Conservation (phyloP, 306 rosid species). For the Vachellia pachyceras region DNA sequence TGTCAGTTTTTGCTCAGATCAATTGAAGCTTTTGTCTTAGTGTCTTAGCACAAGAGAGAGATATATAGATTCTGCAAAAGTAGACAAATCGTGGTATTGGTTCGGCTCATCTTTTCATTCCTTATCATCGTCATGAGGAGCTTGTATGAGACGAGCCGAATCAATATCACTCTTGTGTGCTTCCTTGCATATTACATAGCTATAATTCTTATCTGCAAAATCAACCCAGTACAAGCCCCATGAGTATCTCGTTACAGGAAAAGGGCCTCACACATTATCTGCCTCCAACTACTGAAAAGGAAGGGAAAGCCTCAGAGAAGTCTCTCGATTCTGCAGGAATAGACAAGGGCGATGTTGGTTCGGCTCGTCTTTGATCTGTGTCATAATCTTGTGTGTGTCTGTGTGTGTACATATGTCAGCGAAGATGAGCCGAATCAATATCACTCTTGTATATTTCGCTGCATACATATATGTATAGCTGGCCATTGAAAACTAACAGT, state of each 20-base stretch:
- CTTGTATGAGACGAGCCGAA: conserved; percentile 59
- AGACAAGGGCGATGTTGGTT: conserved; percentile 60
- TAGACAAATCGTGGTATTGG: conserved; percentile 73
- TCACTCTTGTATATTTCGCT: conserved; percentile 44
- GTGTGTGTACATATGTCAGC: background rate
- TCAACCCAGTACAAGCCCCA: background rate
- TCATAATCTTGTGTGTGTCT: background rate
- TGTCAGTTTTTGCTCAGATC: background rate
- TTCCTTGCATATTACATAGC: conserved; percentile 38
- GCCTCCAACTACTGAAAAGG: background rate
- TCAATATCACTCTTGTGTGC: conserved; percentile 84
- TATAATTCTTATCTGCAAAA: background rate
- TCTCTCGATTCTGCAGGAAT: conserved; percentile 49
- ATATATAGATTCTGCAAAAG: conserved; percentile 49
- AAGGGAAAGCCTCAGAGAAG: background rate
- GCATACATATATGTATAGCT: background rate
- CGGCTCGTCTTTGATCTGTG: conserved; percentile 43
- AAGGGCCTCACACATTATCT: background rate
- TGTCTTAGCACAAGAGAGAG: background rate
- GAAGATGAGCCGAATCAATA: conserved; percentile 52
- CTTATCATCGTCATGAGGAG: background rate
- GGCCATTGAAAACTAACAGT: too few species aligned
- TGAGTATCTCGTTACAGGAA: background rate
- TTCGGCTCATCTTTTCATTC: conserved; percentile 52
- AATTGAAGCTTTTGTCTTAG: background rate